phyloP scores from a whole-genome alignment of 345 rosid genomes.

The Cardamine chenopodiifolia region DNA sequence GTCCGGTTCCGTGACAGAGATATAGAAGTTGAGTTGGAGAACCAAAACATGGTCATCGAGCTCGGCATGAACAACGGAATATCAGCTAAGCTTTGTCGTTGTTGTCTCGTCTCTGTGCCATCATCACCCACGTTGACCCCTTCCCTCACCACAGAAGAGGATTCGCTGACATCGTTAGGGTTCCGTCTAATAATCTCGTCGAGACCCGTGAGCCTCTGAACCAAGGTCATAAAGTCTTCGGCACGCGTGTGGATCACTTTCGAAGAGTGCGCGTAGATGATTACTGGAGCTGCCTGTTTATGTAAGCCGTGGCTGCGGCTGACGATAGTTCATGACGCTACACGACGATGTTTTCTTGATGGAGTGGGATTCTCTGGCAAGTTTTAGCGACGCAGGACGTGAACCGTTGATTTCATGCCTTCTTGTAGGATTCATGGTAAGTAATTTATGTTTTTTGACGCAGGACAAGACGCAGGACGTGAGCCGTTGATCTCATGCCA shows the following conservation, averaged over 20 bases:
- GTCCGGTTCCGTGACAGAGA: slow-evolving; percentile 21
- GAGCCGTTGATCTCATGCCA: slow-evolving; percentile 33
- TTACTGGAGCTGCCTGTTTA: slow-evolving; percentile 51
- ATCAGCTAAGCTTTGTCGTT: slow-evolving; percentile 24
- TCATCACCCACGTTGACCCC: slow-evolving; percentile 25
- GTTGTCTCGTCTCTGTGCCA: neutral
- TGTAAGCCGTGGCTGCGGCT: slow-evolving; percentile 40
- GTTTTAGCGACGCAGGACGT: slow-evolving; percentile 33
- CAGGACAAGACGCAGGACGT: slow-evolving; percentile 34
- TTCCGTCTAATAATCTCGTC: slow-evolving; percentile 21
- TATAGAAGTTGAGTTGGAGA: slow-evolving; percentile 32
- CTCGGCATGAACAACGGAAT: slow-evolving; percentile 44
- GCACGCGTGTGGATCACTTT: slow-evolving; percentile 80
- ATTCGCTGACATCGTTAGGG: slow-evolving; percentile 29
- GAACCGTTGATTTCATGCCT: slow-evolving; percentile 33
- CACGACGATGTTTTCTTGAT: slow-evolving; percentile 45
- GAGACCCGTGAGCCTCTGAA: slow-evolving; percentile 76
- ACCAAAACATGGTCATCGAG: slow-evolving; percentile 38
- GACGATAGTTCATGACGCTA: neutral
- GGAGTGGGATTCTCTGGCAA: slow-evolving; percentile 45
- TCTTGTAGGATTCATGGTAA: slow-evolving; percentile 47
- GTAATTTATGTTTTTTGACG: too few relatives aligned
- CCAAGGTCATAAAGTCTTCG: slow-evolving; percentile 77
- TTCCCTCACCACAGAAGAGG: slow-evolving; percentile 35
- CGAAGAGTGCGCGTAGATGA: slow-evolving; percentile 71